Evolutionary conservation across 192 early-diverging fungal genomes (phyloP).

Genomic region (Oehlia diaphana): DNA sequence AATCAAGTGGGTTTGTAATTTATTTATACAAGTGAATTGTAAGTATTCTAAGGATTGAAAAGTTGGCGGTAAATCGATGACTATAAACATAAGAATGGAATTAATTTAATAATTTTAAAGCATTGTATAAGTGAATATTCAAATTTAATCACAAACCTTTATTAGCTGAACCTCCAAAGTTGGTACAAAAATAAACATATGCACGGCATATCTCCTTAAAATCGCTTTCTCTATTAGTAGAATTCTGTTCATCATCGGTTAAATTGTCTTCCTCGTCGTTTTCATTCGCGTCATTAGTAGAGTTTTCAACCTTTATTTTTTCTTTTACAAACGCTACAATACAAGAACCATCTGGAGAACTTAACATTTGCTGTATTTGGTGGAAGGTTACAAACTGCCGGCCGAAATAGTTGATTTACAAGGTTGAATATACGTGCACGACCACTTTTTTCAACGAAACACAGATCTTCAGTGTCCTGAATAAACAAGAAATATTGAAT

Average conservation of each 20-base stretch:
- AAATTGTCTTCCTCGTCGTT: neutral
- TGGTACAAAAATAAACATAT: constrained; percentile 11
- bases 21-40: constrained; percentile 12
- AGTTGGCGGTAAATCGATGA: neutral
- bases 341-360: too few species aligned
- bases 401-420: neutral
- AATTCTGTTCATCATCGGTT: neutral
- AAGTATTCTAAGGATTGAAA: neutral
- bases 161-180: neutral
- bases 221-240: neutral
- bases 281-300: neutral
- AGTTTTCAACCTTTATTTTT: neutral
- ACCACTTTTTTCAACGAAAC: neutral
- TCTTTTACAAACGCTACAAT: neutral
- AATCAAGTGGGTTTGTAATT: neutral
- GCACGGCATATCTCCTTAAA: neutral
- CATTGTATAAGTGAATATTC: too few species aligned
- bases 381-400: neutral
- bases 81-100: neutral
- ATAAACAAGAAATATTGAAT: constrained; percentile 8
- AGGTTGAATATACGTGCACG: too few species aligned
- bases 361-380: neutral
- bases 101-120: neutral
- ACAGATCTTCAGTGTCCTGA: neutral
- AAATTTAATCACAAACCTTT: neutral